Percentiles rank a stretch among this genome's conserved stretches.
These are phyloP conservation scores for Diplodia mutila DNA, from an alignment of 2,329 filamentous ascomycete genomes.

Conservation along the genomic window DNA sequence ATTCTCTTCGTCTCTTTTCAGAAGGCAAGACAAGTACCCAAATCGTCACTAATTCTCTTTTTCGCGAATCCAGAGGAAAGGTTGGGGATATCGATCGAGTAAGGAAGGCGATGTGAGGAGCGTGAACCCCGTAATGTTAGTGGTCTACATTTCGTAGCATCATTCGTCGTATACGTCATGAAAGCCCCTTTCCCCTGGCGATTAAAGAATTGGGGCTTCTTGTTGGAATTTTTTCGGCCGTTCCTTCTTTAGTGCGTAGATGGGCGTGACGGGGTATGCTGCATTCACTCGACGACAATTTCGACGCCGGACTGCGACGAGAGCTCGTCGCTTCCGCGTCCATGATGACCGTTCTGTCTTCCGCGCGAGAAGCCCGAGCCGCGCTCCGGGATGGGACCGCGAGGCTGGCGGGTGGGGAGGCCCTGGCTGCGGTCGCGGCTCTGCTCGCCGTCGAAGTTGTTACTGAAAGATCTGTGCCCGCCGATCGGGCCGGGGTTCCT, in stretches of 20 bases:
- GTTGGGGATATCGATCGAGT: slow-evolving; percentile 25
- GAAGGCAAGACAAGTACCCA: slow-evolving; percentile 25
- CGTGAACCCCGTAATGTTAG: slow-evolving; percentile 27
- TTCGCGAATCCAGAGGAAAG: slow-evolving; percentile 24
- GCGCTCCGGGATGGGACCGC: slow-evolving; percentile 64
- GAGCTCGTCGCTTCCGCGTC: slow-evolving; percentile 66
- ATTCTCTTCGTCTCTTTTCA: slow-evolving; percentile 25
- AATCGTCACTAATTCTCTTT: slow-evolving; percentile 26
- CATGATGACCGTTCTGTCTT: slow-evolving; percentile 64
- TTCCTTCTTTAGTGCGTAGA: slow-evolving; percentile 25
- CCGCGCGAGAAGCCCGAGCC: slow-evolving; percentile 60
- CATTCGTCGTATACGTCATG: slow-evolving; percentile 36
- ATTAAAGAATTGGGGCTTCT: slow-evolving; percentile 26
- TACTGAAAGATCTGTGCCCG: slow-evolving; percentile 66
- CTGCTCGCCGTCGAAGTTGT: slow-evolving; percentile 58
- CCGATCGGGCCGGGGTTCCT: slow-evolving; percentile 64
- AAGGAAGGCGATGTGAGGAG: slow-evolving; percentile 26
- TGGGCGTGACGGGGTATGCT: slow-evolving; percentile 25
- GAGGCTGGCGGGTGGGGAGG: slow-evolving; percentile 63
- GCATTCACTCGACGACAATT: slow-evolving; percentile 61
- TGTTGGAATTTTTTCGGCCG: slow-evolving; percentile 23
- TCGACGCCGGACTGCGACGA: slow-evolving; percentile 63
- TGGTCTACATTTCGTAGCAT: slow-evolving; percentile 31
- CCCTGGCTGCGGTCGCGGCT: slow-evolving; percentile 51
- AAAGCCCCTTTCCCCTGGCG: slow-evolving; percentile 24